Evolutionary conservation across 805 yeast species (phyloP), one percentile per base, ranked within the genome.

Genomic region (Starmerella sp.): DNA sequence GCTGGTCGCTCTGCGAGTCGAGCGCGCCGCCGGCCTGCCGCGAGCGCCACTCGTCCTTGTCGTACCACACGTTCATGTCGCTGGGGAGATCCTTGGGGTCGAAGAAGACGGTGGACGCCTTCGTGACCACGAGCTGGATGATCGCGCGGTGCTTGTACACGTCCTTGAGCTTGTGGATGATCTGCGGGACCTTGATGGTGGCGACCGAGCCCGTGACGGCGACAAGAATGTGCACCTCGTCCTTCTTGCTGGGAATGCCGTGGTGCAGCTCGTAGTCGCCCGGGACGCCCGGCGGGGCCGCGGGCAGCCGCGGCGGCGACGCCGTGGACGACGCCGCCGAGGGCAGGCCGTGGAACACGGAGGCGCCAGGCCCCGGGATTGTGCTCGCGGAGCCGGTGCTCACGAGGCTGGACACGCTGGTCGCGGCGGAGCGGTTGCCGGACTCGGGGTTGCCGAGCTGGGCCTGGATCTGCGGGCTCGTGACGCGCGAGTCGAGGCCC

Each of bases 141-240:
- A 89, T 81, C 4, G 89, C 83, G 56, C 80, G 81, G 48, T 80
- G 79, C 7, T 72, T 80, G 69, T 86, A 91, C 6, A 84, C 75
- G 67, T 87, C 86, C 66, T 83, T 84, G 50, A 93, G 75, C 67
- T 88, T 87, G 65, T 84, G 95, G 60, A 93, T 87, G 41, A 93
- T 88, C 60, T 84, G 69, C 0, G 96, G 96, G 28, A 93, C 83
- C 68, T 93, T 93, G 59, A 93, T 88, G 2, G 97, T 87, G 5
- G 98, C 98, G 4, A 93, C 97, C 1, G 95, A 86, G 0, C 98
- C 98, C 0, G 97, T 87, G 17, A 95, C 95, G 17, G 95, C 98
- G 44, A 93, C 74, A 55, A 93, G 73, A 45, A 93, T 82, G 68
- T 93, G 98, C 54, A 87, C 75, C 65, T 89, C 90, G 45, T 83